phyloP scores from a whole-genome alignment of 2,329 filamentous ascomycete species.

The Alternaria gansuensis region DNA sequence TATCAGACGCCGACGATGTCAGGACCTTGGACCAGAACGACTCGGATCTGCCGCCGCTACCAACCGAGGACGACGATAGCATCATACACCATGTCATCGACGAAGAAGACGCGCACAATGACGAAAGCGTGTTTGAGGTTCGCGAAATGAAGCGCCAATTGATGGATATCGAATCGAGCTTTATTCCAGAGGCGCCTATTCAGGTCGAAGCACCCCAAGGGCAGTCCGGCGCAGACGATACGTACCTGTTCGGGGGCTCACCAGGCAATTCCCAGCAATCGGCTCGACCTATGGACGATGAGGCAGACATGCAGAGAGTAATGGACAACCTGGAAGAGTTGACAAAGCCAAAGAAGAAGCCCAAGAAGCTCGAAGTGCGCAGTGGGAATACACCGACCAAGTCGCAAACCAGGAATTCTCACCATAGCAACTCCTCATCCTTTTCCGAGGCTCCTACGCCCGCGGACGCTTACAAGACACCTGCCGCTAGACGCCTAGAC shows the following conservation, averaged over 20 bases:
- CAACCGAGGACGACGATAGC: conserved; percentile 53
- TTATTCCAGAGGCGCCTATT: conserved; percentile 64
- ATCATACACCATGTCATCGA: conserved; percentile 47
- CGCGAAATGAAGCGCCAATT: conserved; percentile 67
- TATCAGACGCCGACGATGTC: conserved; percentile 46
- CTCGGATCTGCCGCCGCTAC: conserved; percentile 53
- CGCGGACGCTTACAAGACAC: conserved; percentile 55
- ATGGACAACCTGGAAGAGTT: conserved; percentile 30
- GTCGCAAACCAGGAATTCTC: conserved; percentile 24
- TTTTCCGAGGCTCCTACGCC: conserved; percentile 51
- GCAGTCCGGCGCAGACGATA: conserved; percentile 55
- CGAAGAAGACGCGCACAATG: conserved; percentile 45
- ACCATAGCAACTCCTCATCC: conserved; percentile 38
- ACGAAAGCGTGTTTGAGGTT: conserved; percentile 61
- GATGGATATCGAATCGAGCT: conserved; percentile 71
- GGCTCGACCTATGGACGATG: conserved; percentile 22
- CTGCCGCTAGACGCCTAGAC: conserved; percentile 44
- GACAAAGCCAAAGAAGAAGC: conserved; percentile 36
- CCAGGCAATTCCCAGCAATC: conserved; percentile 41
- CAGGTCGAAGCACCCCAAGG: conserved; percentile 36
- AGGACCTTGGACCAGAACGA: conserved; percentile 48
- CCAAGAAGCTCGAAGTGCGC: conserved; percentile 34
- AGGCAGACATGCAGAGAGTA: conserved; percentile 25
- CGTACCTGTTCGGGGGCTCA: conserved; percentile 56
- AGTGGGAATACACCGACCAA: conserved; percentile 29